These are phyloP conservation scores for Mallotus repandus DNA, from an alignment of 441 rosid genomes.

Conservation along the genomic window DNA sequence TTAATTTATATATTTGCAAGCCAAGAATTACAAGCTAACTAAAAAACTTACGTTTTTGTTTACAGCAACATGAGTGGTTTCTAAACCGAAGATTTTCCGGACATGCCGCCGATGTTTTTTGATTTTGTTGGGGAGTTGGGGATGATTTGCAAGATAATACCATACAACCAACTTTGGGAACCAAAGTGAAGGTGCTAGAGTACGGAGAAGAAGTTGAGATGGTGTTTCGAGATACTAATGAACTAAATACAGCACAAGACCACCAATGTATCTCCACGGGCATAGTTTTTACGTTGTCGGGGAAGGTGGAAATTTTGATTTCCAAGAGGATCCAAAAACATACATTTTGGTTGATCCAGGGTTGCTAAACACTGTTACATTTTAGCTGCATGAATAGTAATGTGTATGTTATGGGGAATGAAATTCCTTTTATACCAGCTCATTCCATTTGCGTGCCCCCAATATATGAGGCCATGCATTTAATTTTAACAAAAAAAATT, in stretches of 20 bases:
- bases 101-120: background rate
- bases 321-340: constrained; percentile 3
- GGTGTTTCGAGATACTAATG: constrained; percentile 3
- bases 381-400: background rate
- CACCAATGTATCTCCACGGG: constrained; percentile 12
- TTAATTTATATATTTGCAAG: too few species aligned
- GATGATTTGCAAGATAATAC: background rate
- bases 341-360: constrained; percentile 4
- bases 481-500: too few species aligned
- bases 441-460: too few species aligned
- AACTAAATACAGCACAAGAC: background rate
- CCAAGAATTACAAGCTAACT: background rate
- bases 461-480: too few species aligned
- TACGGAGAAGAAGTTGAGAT: constrained; percentile 11
- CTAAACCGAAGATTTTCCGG: background rate
- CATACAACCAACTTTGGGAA: background rate
- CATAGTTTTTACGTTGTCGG: constrained; percentile 6
- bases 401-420: too few species aligned
- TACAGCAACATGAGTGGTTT: constrained; percentile 9
- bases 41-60: background rate
- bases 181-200: background rate
- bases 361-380: background rate
- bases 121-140: background rate
- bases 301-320: background rate
- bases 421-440: too few species aligned